A percentile compares a stretch with the other conserved stretches of the same genome.
Conservation (phyloP, 208 protist genomes). For the Leishmania tropica region DNA sequence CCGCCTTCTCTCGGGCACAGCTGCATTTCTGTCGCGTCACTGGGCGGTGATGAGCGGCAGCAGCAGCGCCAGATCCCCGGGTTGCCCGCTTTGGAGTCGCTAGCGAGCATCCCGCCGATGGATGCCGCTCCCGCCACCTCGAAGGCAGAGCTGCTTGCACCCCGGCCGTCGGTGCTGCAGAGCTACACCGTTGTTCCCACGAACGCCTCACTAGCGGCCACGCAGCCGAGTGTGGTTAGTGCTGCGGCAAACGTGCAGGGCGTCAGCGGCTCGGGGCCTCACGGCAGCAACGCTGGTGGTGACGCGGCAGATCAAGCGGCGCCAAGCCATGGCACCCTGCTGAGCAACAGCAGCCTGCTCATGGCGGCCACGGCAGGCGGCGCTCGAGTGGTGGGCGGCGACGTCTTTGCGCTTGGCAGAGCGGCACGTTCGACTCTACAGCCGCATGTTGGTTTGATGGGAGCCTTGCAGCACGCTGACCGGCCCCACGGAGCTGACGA, state of each 20-base stretch:
- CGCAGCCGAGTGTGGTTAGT: neutral
- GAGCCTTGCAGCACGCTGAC: neutral
- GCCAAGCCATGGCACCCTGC: neutral
- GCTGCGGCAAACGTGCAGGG: neutral
- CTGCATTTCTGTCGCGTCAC: neutral
- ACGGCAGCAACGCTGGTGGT: neutral
- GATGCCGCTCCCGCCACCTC: neutral
- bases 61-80: neutral
- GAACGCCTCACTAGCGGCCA: neutral
- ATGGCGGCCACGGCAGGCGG: neutral
- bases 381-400: neutral
- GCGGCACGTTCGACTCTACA: neutral
- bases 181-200: slow-evolving; percentile 19
- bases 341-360: slow-evolving; percentile 8
- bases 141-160: slow-evolving; percentile 3
- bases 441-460: neutral
- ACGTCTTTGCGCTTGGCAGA: slow-evolving; percentile 27
- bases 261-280: neutral
- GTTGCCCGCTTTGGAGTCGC: neutral
- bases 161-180: slow-evolving; percentile 24
- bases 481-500: neutral
- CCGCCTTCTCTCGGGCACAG: slow-evolving; percentile 1
- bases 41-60: neutral
- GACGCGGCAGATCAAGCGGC: neutral
- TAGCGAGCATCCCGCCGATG: neutral